Conservation (phyloP, 164 flowering plant genomes). For the Saururus chinensis region DNA sequence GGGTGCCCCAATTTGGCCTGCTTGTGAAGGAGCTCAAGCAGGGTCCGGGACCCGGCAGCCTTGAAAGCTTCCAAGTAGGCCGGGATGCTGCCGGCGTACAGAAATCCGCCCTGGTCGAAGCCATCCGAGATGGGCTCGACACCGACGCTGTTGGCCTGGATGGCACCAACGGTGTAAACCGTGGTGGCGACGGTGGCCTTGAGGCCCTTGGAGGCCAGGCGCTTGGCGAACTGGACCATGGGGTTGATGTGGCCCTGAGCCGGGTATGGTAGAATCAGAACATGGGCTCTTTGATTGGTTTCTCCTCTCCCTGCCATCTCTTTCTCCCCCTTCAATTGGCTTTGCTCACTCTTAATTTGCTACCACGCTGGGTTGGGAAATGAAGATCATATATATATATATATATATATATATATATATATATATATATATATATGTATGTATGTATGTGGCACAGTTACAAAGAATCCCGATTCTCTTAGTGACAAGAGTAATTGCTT, state of each 20-base stretch:
- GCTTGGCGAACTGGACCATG: conserved; percentile 18
- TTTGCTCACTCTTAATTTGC: too few species aligned
- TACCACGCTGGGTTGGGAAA: too few species aligned
- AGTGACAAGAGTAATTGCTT: too few species aligned
- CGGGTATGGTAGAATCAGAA: conserved; percentile 16
- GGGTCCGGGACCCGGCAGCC: conserved; percentile 1
- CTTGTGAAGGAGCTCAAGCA: conserved; percentile 8
- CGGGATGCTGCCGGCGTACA: background rate
- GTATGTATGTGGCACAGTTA: too few species aligned
- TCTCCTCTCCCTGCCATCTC: background rate
- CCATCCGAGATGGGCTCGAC: conserved; percentile 14
- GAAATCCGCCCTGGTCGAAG: conserved; percentile 8
- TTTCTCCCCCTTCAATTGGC: too few species aligned
- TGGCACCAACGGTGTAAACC: conserved; percentile 9
- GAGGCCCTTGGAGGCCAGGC: conserved; percentile 10
- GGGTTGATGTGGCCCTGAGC: conserved; percentile 21
- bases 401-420: too few species aligned
- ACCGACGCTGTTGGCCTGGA: conserved; percentile 1
- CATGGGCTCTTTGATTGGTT: conserved; percentile 5
- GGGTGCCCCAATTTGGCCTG: background rate
- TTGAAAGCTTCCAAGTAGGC: conserved; percentile 5
- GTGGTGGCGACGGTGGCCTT: conserved; percentile 16
- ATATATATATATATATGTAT: too few species aligned
- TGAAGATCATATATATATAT: too few species aligned
- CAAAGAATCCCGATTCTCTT: too few species aligned